Base-by-base conservation (phyloP, 257 asterid genomes). In the Gynochthodes officinalis region DNA sequence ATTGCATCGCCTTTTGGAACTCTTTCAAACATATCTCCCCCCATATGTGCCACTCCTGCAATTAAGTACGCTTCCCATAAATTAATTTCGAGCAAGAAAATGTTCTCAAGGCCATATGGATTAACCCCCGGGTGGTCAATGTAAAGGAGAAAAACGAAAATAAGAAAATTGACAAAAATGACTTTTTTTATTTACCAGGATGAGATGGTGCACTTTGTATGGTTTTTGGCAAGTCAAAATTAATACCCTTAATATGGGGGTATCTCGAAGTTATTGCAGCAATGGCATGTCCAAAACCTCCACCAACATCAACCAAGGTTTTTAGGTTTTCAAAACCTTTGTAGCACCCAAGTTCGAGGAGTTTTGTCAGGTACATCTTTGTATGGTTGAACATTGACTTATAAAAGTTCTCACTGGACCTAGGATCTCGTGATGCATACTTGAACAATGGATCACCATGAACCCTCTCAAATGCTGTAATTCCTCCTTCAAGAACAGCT, bases 291-390 rank as follows among this genome's bases (percentile, higher is more conserved):
- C 86, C 84, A 28, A 60, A 52, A n/a, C 84, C 84, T 40, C 86
- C 89, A 32, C 86, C 86, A 37, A 85, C 89, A 60, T 82, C 75
- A 37, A 81, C 82, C 46, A 84, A 50, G 2, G 70, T 48, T 4
- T 55, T 40, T 16, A 84, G 25, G 4, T 65, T n/a, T 4, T 77
- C 81, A 35, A 84, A 84, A 7, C 84, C 86, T 4, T 72, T 37
- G 63, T 84, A 84, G 27, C 46, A 23, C 1, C 70, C 59, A 2
- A 57, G 32, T 5, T 57, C 63, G 7, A 84, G 71, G 57, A 79
- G 64, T 35, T 35, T 67, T 25, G 64, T 73, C 65, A 84, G 55
- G 14, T 21, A n/a, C 32, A 77, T 0, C 13, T 63, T 58, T 19
- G 84, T 57, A 12, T 63, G 49, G 6, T 39, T 63, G 7, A 33